These are phyloP conservation scores for Vitis rupestris DNA, from an alignment of 164 flowering plant genomes.

Conservation along the genomic window DNA sequence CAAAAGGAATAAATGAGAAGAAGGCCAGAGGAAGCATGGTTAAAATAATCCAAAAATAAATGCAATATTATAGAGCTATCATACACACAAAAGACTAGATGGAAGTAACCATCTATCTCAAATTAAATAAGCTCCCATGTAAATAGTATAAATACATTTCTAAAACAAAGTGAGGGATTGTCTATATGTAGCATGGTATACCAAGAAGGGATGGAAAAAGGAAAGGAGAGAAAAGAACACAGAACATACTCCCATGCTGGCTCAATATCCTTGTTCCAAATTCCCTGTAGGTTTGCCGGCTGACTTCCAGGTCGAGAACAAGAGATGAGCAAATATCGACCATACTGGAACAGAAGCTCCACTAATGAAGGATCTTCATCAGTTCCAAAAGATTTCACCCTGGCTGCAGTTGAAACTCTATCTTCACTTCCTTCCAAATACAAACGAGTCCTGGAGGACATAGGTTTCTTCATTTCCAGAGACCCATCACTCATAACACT, in stretches of 20 bases:
- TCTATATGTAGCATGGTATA: too few species aligned
- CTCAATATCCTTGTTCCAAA: conserved; percentile 80
- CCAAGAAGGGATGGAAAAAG: neutral
- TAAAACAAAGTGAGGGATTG: too few species aligned
- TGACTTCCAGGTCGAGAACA: conserved; percentile 94
- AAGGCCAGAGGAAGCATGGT: too few species aligned
- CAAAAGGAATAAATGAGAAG: too few species aligned
- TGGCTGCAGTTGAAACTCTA: conserved; percentile 54
- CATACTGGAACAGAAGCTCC: conserved; percentile 89
- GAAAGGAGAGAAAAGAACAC: neutral
- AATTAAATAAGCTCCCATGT: too few species aligned
- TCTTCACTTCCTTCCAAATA: conserved; percentile 10
- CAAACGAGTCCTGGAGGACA: conserved; percentile 9
- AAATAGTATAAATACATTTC: too few species aligned
- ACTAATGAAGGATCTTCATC: conserved; percentile 95
- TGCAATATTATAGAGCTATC: too few species aligned
- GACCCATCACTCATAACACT: conserved; percentile 14
- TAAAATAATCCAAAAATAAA: too few species aligned
- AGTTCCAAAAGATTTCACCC: conserved; percentile 73
- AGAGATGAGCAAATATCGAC: conserved; percentile 89
- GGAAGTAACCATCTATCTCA: too few species aligned
- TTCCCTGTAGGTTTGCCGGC: conserved; percentile 86
- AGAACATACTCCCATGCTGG: conserved; percentile 95
- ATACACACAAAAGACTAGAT: too few species aligned
- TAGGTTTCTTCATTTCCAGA: conserved; percentile 14